Evolutionary conservation across 1,284 basidiomycete species (phyloP).

Genomic region (Fomes fomentarius): DNA sequence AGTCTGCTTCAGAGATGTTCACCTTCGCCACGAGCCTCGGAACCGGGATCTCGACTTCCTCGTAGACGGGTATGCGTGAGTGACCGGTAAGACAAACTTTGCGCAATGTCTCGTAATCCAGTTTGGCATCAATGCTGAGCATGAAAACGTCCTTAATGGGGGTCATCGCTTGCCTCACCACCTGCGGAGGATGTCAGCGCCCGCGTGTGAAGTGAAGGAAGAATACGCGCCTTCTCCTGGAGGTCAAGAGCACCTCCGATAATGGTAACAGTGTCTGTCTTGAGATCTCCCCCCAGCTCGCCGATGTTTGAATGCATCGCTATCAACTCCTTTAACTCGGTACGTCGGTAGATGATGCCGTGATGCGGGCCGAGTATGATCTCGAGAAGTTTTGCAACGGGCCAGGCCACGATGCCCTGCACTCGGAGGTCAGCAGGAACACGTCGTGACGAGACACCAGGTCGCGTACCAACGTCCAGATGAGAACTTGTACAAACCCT

Average conservation of each 20-base stretch:
- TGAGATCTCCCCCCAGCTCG: slow-evolving; percentile 67
- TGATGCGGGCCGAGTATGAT: slow-evolving; percentile 64
- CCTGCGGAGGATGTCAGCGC: slow-evolving; percentile 16
- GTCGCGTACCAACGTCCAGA: slow-evolving; percentile 65
- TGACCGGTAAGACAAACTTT: slow-evolving; percentile 80
- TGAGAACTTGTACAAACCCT: slow-evolving; percentile 70
- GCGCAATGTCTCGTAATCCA: slow-evolving; percentile 80
- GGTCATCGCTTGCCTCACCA: slow-evolving; percentile 69
- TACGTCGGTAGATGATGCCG: slow-evolving; percentile 60
- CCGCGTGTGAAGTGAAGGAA: slow-evolving; percentile 35
- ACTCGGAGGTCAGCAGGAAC: neutral
- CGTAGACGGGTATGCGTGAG: slow-evolving; percentile 76
- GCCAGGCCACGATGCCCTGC: slow-evolving; percentile 81
- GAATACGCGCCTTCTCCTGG: slow-evolving; percentile 54
- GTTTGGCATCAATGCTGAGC: slow-evolving; percentile 78
- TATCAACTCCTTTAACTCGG: slow-evolving; percentile 74
- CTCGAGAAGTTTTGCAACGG: slow-evolving; percentile 73
- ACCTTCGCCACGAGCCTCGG: slow-evolving; percentile 31
- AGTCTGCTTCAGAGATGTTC: slow-evolving; percentile 18
- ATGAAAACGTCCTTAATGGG: slow-evolving; percentile 81
- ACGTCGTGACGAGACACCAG: neutral
- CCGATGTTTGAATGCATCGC: slow-evolving; percentile 65
- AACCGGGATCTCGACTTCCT: slow-evolving; percentile 67
- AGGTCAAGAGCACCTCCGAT: slow-evolving; percentile 77
- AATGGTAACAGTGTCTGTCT: slow-evolving; percentile 75